Evolutionary conservation across 495 filamentous ascomycete genomes (phyloP).

Genomic region (Bacidia gigantensis): DNA sequence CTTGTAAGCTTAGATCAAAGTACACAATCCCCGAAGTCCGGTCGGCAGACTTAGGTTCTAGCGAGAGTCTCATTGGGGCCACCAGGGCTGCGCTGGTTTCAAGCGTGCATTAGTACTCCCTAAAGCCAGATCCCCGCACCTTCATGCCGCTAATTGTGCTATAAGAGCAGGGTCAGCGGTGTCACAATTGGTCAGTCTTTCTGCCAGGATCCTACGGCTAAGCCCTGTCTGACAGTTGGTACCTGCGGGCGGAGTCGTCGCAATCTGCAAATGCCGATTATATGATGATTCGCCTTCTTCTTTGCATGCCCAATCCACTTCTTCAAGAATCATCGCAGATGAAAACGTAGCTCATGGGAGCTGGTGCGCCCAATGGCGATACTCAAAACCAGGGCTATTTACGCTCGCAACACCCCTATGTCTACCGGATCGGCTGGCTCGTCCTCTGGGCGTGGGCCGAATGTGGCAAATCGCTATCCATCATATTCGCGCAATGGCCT

Average conservation of each 20-base stretch:
- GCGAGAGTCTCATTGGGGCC: no score
- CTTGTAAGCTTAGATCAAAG: no score
- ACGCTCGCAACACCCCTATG: slow-evolving; percentile 2
- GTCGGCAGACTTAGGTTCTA: no score
- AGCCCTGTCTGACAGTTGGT: no score
- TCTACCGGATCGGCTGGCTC: neutral
- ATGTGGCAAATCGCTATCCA: neutral
- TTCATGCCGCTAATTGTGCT: neutral
- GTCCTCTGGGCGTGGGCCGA: neutral
- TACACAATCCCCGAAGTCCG: no score
- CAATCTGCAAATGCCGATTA: no score
- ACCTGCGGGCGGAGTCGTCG: neutral
- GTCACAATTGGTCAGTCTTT: neutral
- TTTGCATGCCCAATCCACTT: no score
- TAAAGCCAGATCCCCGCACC: neutral
- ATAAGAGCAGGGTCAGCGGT: neutral
- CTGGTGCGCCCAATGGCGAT: neutral
- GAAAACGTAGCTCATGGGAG: neutral
- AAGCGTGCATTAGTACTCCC: neutral
- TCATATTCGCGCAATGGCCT: slow-evolving; percentile 9
- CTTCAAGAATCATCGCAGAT: no score
- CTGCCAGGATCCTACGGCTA: neutral
- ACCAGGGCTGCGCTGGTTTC: neutral
- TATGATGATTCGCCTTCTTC: no score
- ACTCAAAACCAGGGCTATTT: neutral